Evolutionary conservation across 108 stramenopile species (phyloP).

Genomic region (Cyclostephanos invisitatus): DNA sequence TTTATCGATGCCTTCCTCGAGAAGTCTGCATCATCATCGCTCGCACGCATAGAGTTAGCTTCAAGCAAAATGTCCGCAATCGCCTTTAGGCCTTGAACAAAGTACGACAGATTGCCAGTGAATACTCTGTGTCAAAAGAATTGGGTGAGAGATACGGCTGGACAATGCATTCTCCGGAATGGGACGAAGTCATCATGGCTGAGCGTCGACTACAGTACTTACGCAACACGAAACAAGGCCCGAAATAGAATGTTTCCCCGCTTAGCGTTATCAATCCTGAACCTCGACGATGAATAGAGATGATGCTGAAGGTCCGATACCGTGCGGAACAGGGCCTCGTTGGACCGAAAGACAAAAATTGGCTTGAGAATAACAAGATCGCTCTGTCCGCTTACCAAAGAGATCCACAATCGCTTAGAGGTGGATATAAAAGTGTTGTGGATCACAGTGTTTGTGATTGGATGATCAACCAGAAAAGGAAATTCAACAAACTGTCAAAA

Average conservation of each 20-base stretch:
- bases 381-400: too few species aligned
- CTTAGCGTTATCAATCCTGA: conserved; percentile 30
- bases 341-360: too few species aligned
- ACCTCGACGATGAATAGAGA: conserved; percentile 36
- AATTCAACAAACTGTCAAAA: too few species aligned
- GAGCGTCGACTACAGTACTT: conserved; percentile 5
- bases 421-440: too few species aligned
- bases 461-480: too few species aligned
- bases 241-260: conserved; percentile 39
- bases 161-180: conserved; percentile 24
- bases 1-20: conserved; percentile 19
- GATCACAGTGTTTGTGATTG: too few species aligned
- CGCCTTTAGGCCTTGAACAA: conserved; percentile 27
- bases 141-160: neutral
- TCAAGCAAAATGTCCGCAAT: conserved; percentile 31
- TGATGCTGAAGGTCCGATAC: too few species aligned
- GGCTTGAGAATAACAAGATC: too few species aligned
- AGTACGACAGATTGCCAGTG: conserved; percentile 14
- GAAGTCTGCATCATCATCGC: neutral
- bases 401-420: too few species aligned
- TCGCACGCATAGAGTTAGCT: neutral
- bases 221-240: conserved; percentile 41
- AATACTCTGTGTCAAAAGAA: conserved; percentile 8
- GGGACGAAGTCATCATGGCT: conserved; percentile 9
- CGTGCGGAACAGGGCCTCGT: too few species aligned